Evolutionary conservation across 257 asterid genomes (phyloP).

Genomic region (Osmanthus fragrans): DNA sequence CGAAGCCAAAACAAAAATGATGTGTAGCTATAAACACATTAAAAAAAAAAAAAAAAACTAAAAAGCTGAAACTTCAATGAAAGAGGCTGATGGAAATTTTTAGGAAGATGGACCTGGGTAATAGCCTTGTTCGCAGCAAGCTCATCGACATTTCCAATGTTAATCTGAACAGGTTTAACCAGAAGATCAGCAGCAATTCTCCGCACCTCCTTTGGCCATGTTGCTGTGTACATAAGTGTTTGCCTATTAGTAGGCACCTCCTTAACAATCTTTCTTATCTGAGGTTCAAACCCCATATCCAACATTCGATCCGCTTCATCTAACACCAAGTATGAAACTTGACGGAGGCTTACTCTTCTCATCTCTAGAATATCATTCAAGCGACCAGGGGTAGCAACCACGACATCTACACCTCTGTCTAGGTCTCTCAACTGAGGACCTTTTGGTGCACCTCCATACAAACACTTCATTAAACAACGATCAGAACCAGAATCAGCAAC

Average conservation of each 20-base stretch:
- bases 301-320: conserved; percentile 99
- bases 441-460: conserved; percentile 90
- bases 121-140: conserved; percentile 97
- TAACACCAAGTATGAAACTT: conserved; percentile 90
- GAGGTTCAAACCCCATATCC: conserved; percentile 99
- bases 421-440: conserved; percentile 87
- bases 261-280: conserved; percentile 95
- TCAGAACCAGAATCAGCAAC: conserved; percentile 28
- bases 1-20: not conserved
- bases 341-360: conserved; percentile 82
- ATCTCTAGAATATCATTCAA: conserved; percentile 94
- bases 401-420: conserved; percentile 88
- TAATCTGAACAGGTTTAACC: conserved; percentile 87
- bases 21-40: not conserved
- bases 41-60: not conserved
- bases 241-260: conserved; percentile 86
- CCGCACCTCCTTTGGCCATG: conserved; percentile 99
- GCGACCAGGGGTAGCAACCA: conserved; percentile 99
- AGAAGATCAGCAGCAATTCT: conserved; percentile 89
- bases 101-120: conserved; percentile 66
- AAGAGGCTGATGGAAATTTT: not conserved
- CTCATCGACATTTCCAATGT: conserved; percentile 88
- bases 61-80: not conserved
- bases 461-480: conserved; percentile 49
- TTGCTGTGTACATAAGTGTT: conserved; percentile 96